Evolutionary conservation across 2,329 filamentous ascomycete genomes (phyloP).

Genomic region (Sporothrix inflata): DNA sequence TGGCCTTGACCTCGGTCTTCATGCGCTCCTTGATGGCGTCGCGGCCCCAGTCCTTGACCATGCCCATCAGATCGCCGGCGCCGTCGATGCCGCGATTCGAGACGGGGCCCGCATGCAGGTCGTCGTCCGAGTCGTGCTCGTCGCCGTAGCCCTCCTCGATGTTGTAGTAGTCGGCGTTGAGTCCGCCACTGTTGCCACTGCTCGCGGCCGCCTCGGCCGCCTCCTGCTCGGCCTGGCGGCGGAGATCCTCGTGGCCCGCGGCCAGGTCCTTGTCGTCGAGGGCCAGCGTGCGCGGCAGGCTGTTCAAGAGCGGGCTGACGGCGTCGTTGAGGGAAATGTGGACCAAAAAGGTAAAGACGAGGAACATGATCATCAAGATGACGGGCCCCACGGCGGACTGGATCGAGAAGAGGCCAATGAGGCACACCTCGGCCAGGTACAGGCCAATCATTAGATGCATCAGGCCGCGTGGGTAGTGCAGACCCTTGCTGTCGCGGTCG

Average conservation of each 20-base stretch:
- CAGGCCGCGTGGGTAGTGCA: constrained; percentile 83
- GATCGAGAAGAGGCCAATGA: constrained; percentile 80
- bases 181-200: constrained; percentile 31
- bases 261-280: constrained; percentile 39
- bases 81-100: constrained; percentile 38
- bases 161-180: constrained; percentile 41
- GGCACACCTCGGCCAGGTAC: constrained; percentile 77
- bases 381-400: constrained; percentile 69
- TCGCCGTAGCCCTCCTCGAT: constrained; percentile 40
- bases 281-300: constrained; percentile 69
- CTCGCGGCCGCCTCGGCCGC: neutral
- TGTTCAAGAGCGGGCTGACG: constrained; percentile 71
- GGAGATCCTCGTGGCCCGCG: constrained; percentile 31
- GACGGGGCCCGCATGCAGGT: constrained; percentile 34
- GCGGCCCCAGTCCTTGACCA: constrained; percentile 36
- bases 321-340: constrained; percentile 72
- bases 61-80: constrained; percentile 35
- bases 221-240: constrained; percentile 24
- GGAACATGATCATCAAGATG: constrained; percentile 73
- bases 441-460: constrained; percentile 83
- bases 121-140: constrained; percentile 46
- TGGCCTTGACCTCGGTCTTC: constrained; percentile 31
- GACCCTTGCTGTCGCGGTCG: constrained; percentile 82
- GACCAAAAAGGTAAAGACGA: constrained; percentile 76
- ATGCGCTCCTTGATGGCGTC: constrained; percentile 29